Conservation (phyloP, 306 rosid genomes). For the Quercus dentata region DNA sequence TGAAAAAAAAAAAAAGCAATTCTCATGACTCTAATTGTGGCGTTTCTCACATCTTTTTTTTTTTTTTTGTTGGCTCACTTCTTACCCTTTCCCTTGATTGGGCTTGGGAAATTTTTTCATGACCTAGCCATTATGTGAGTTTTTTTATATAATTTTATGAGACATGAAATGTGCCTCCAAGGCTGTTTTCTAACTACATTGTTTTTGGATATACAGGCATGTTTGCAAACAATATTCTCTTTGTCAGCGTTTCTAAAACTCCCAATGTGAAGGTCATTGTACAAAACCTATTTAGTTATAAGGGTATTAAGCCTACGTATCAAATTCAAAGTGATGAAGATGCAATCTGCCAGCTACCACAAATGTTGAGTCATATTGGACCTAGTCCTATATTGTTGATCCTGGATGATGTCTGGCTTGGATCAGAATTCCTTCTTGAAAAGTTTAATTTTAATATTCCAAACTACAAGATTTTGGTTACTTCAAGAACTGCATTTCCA, state of each 20-base stretch:
- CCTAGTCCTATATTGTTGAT: conserved; percentile 38
- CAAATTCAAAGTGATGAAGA: conserved; percentile 30
- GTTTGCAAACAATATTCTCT: conserved; percentile 44
- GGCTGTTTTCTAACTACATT: not conserved
- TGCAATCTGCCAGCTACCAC: conserved; percentile 29
- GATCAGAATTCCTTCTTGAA: conserved; percentile 43
- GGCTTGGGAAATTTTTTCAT: not conserved
- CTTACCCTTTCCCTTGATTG: not conserved
- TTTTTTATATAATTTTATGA: not conserved
- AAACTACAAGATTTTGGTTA: conserved; percentile 53
- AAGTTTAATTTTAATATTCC: conserved; percentile 31
- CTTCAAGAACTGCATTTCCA: conserved; percentile 45
- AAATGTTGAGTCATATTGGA: conserved; percentile 21
- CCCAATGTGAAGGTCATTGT: conserved; percentile 39
- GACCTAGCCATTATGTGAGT: not conserved
- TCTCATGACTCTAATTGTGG: too few relatives aligned
- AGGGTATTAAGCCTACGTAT: conserved; percentile 26
- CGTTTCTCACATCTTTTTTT: too few relatives aligned
- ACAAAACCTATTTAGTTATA: conserved; percentile 29
- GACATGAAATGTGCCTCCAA: not conserved
- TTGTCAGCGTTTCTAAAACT: conserved; percentile 30
- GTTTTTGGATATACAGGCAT: conserved; percentile 29
- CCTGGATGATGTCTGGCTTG: conserved; percentile 54
- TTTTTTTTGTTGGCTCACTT: too few relatives aligned
- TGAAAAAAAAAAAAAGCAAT: not conserved